These are phyloP conservation scores for Aspergillus conjunctus DNA, from an alignment of 495 filamentous ascomycete genomes.

Conservation along the genomic window DNA sequence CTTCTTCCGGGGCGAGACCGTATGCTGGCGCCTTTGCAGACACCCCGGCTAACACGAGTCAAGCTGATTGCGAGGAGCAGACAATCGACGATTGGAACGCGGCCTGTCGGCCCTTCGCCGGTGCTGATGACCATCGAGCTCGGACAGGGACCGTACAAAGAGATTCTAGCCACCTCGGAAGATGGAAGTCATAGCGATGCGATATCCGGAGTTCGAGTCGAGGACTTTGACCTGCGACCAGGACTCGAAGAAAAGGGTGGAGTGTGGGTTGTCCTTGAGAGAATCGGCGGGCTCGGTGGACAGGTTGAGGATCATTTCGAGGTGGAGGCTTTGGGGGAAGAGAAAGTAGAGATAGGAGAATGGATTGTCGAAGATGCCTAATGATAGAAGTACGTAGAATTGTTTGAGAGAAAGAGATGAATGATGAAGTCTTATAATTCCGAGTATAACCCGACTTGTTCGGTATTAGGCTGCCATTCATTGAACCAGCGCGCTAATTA, in stretches of 20 bases:
- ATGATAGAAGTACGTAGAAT: conserved; percentile 3
- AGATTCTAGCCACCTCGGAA: conserved; percentile 59
- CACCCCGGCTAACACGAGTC: conserved; percentile 58
- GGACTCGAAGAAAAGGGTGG: conserved; percentile 49
- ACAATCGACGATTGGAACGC: conserved; percentile 38
- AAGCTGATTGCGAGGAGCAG: conserved; percentile 54
- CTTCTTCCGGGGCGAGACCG: conserved; percentile 54
- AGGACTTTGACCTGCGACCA: conserved; percentile 71
- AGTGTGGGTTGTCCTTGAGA: conserved; percentile 79
- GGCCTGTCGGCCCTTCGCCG: conserved; percentile 51
- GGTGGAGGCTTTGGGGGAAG: conserved; percentile 71
- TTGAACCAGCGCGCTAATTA: too few relatives aligned
- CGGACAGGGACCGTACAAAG: conserved; percentile 67
- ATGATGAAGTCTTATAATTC: too few relatives aligned
- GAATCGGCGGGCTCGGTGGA: conserved; percentile 57
- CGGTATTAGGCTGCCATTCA: too few relatives aligned
- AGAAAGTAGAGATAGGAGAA: conserved; percentile 60
- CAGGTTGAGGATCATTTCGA: conserved; percentile 58
- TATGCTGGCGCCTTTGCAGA: conserved; percentile 53
- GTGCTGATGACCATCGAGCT: conserved; percentile 66
- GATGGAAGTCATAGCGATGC: conserved; percentile 70
- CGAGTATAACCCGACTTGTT: too few relatives aligned
- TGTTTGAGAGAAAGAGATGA: too few relatives aligned
- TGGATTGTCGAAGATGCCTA: conserved; percentile 49
- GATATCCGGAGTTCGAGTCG: conserved; percentile 65